Percentiles rank a stretch among this genome's conserved stretches.
These are phyloP conservation scores for Lycium ferocissimum DNA, from an alignment of 257 asterid species.

Conservation along the genomic window DNA sequence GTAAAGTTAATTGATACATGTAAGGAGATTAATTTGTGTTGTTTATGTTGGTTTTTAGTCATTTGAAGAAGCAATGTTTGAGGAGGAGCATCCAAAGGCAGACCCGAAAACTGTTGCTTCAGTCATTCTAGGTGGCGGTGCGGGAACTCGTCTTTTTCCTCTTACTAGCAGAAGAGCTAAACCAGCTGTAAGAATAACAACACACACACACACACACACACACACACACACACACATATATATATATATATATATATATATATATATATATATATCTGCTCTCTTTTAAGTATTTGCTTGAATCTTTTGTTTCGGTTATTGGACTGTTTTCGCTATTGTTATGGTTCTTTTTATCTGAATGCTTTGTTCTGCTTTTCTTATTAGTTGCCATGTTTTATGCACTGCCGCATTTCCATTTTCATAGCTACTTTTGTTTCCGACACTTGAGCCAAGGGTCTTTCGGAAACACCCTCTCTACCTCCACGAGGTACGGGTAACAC, in stretches of 20 bases:
- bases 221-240: no score
- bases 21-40: conserved; percentile 13
- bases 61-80: conserved; percentile 47
- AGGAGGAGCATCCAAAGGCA: conserved; percentile 54
- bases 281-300: no score
- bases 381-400: no score
- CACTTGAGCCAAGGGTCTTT: no score
- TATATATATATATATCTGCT: background rate
- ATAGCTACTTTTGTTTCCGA: no score
- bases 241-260: background rate
- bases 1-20: background rate
- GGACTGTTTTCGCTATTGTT: no score
- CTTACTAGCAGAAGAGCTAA: conserved; percentile 89
- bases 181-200: conserved; percentile 78
- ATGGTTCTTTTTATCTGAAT: no score
- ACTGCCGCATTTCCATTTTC: no score
- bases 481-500: no score
- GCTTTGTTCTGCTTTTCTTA: no score
- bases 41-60: conserved; percentile 50
- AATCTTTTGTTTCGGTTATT: no score
- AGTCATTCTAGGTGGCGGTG: conserved; percentile 90
- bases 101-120: conserved; percentile 87
- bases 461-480: no score
- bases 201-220: background rate
- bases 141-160: conserved; percentile 97